Base-by-base conservation (phyloP, 768 basidiomycete genomes). In the Leccinum broughii region DNA sequence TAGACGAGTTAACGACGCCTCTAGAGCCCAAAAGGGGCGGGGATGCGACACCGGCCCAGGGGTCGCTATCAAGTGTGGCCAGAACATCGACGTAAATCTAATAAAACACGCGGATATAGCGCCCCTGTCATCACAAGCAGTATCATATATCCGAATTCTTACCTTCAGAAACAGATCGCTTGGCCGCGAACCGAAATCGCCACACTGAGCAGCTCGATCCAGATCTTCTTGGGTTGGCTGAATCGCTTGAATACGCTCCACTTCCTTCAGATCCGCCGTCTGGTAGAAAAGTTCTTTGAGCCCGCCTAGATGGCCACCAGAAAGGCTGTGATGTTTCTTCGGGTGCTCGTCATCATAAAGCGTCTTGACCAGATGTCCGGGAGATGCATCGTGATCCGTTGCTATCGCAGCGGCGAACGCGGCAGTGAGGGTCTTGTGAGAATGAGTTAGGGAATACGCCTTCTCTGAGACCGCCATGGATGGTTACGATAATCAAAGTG, bases 41-140 rank as follows among this genome's bases (percentile, higher is more conserved):
- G 2, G 86, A 84, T 54, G 83, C 81, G 60, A 87, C 74, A 10
- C 83, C 83, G 1, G 80, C 79, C 61, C 84, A 75, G 1, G 85
- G 83, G 62, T 86, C 78, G 57, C 71, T 70, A 24, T 87, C 80
- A 1, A 90, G 75, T 2, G 81, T 80, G n/a, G 78, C 77, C 20
- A 89, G 72, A n/a, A 85, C 80, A 54, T 88, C 84, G 41, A 78
- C 74, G 62, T 87, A 89, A 55, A 90, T 83, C 86, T 87, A 56
- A 51, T 30, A 46, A 11, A 46, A 46, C 49, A 22, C 20, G 22
- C 22, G 13, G 24, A 50, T 35, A 4, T 48, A 56, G 55, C 24
- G 51, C 20, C 46, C 26, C 22, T n/a, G 44, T 39, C 22, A 32
- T 20, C 39, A 55, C 10, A 20, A n/a, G 56, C 39, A 6, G 49